Conservation (phyloP, 331 rosid genomes). For the Dryas integrifolia region DNA sequence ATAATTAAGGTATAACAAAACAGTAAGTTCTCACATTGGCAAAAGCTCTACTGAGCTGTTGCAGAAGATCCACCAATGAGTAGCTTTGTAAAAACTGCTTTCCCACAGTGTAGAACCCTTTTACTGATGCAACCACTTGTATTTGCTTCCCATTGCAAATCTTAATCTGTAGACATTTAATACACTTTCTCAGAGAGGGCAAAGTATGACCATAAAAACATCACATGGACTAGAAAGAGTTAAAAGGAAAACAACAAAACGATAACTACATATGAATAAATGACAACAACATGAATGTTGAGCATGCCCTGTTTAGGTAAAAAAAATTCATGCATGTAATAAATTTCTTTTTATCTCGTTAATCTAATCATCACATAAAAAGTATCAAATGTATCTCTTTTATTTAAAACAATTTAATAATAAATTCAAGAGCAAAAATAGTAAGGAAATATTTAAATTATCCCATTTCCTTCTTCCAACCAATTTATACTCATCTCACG, state of each 20-base stretch:
- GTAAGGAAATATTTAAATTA: no score
- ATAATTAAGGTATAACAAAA: not conserved
- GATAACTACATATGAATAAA: no score
- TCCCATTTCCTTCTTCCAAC: no score
- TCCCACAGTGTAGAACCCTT: conserved; percentile 78
- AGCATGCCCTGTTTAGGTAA: not conserved
- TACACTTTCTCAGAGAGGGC: conserved; percentile 9
- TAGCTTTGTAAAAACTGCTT: conserved; percentile 65
- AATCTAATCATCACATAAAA: no score
- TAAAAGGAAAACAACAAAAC: not conserved
- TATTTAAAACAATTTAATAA: no score
- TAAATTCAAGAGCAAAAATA: no score
- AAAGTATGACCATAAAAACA: not conserved
- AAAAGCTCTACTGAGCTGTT: conserved; percentile 89
- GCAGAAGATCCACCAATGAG: conserved; percentile 88
- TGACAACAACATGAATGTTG: no score
- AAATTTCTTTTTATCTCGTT: not conserved
- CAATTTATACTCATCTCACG: no score
- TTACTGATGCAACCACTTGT: conserved; percentile 74
- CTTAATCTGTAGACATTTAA: conserved; percentile 58
- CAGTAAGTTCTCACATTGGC: conserved; percentile 56
- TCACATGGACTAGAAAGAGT: not conserved
- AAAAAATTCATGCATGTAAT: not conserved
- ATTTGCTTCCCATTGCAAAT: conserved; percentile 84
- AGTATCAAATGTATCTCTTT: no score